Conservation (phyloP, 169 alveolate genomes). For the Neospora caninum region DNA sequence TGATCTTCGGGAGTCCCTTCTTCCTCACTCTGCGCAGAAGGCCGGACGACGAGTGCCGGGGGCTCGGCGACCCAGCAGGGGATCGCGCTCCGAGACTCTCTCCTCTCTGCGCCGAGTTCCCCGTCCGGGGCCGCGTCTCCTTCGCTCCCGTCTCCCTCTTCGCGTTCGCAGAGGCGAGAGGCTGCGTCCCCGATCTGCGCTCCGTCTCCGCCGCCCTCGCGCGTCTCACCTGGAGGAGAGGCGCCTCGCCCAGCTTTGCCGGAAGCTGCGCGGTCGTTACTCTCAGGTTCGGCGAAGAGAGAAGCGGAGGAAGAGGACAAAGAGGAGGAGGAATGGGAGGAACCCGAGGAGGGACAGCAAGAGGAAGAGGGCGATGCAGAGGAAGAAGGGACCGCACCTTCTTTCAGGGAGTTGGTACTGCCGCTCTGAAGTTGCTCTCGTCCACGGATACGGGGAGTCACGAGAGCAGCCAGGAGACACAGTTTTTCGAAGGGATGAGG, state of each 20-base stretch:
- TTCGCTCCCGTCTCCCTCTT: too few species aligned
- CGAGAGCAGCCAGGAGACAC: constrained; percentile 22
- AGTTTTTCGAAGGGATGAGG: not conserved
- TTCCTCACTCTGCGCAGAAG: too few species aligned
- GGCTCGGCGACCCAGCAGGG: too few species aligned
- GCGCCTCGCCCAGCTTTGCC: not conserved
- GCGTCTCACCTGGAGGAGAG: not conserved
- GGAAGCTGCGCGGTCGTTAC: not conserved
- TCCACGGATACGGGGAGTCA: not conserved
- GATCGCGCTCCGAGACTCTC: too few species aligned
- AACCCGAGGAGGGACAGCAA: too few species aligned
- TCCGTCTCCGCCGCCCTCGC: not conserved
- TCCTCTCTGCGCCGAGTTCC: too few species aligned
- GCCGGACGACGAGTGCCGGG: too few species aligned
- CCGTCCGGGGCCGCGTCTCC: too few species aligned
- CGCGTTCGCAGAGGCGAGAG: too few species aligned
- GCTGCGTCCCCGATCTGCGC: not conserved
- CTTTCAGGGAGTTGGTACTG: not conserved
- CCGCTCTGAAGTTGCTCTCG: not conserved
- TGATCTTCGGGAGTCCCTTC: too few species aligned
- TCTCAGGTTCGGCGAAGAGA: not conserved
- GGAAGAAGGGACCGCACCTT: too few species aligned
- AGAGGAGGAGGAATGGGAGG: not conserved
- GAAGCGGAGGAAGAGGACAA: not conserved
- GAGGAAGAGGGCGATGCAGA: too few species aligned